phyloP scores from a whole-genome alignment of 257 asterid genomes.

The Salvia miltiorrhiza region DNA sequence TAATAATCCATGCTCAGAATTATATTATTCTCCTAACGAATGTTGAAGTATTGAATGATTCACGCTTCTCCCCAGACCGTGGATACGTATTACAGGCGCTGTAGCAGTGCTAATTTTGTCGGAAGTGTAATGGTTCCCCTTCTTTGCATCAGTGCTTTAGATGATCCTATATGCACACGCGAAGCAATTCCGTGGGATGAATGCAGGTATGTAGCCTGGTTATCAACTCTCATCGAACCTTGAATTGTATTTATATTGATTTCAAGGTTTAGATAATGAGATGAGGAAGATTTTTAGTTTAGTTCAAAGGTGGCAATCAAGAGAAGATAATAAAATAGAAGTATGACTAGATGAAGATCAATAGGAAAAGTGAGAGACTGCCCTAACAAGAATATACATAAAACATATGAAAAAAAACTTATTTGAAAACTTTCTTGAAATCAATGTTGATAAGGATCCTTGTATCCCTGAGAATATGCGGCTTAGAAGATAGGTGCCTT shows the following conservation, averaged over 20 bases:
- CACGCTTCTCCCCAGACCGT: constrained; percentile 53
- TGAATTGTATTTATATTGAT: not conserved
- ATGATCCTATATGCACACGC: constrained; percentile 89
- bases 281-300: not conserved
- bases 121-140: constrained; percentile 81
- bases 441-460: not conserved
- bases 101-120: constrained; percentile 67
- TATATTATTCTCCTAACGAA: not conserved
- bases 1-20: constrained; percentile 25
- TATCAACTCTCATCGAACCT: not conserved
- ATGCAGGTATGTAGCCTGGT: constrained; percentile 36
- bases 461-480: constrained; percentile 6
- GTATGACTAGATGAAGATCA: not conserved
- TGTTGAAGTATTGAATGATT: constrained; percentile 12
- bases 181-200: constrained; percentile 99
- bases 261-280: not conserved
- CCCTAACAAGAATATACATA: too few relatives aligned
- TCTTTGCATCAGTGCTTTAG: constrained; percentile 77
- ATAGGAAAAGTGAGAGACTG: too few relatives aligned
- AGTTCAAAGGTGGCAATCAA: not conserved
- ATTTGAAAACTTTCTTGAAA: not conserved
- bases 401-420: too few relatives aligned
- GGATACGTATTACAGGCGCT: constrained; percentile 80
- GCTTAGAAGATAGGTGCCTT: too few relatives aligned
- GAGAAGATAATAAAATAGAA: not conserved